phyloP scores from a whole-genome alignment of 306 rosid genomes.

The Elaeagnus macrophylla region DNA sequence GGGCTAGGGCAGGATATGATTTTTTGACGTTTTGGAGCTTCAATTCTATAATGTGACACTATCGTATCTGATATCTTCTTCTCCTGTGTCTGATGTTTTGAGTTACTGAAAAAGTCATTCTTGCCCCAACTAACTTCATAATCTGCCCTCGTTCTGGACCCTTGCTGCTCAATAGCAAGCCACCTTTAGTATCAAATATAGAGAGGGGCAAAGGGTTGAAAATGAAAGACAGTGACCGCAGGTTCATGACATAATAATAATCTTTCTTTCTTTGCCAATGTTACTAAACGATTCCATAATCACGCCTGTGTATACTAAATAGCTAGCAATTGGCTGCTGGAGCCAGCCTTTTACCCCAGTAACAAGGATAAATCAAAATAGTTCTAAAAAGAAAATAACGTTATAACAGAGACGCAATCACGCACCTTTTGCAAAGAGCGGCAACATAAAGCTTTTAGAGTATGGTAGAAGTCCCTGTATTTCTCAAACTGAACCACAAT shows the following conservation, averaged over 20 bases:
- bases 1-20: slow-evolving; percentile 42
- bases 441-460: slow-evolving; percentile 62
- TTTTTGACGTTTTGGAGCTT: slow-evolving; percentile 56
- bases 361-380: background rate
- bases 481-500: slow-evolving; percentile 86
- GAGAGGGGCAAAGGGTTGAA: background rate
- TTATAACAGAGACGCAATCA: slow-evolving; percentile 5
- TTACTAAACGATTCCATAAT: too few relatives aligned
- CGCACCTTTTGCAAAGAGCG: slow-evolving; percentile 83
- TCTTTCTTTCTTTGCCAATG: background rate
- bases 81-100: slow-evolving; percentile 37
- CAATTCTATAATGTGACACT: slow-evolving; percentile 45
- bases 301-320: too few relatives aligned
- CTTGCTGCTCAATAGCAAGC: slow-evolving; percentile 50
- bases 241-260: too few relatives aligned
- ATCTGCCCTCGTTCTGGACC: slow-evolving; percentile 70
- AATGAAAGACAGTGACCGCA: background rate
- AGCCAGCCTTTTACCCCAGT: background rate
- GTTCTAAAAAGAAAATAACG: slow-evolving; percentile 5
- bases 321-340: too few relatives aligned
- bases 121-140: slow-evolving; percentile 80
- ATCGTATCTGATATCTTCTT: slow-evolving; percentile 25
- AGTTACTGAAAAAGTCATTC: slow-evolving; percentile 46
- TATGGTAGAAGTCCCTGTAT: slow-evolving; percentile 59
- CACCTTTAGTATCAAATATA: slow-evolving; percentile 10